Evolutionary conservation across 495 filamentous ascomycete genomes (phyloP).

Genomic region (Aspergillus hancockii): DNA sequence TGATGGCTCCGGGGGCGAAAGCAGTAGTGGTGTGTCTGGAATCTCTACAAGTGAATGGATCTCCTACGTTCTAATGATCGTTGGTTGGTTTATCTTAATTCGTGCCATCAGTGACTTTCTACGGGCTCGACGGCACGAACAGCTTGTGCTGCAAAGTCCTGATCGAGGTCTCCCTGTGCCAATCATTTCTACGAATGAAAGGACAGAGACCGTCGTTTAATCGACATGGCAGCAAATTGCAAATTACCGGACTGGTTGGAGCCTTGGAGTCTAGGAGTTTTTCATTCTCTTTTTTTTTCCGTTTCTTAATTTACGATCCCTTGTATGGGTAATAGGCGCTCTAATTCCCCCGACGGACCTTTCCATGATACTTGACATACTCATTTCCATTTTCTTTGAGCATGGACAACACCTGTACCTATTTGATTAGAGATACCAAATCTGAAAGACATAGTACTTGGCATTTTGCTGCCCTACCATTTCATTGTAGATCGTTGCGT

Average conservation of each 20-base stretch:
- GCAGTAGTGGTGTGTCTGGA: constrained; percentile 40
- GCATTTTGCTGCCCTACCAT: not conserved
- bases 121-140: constrained; percentile 83
- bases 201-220: constrained; percentile 79
- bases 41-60: constrained; percentile 79
- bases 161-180: constrained; percentile 85
- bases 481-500: constrained; percentile 11
- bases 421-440: constrained; percentile 37
- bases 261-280: constrained; percentile 25
- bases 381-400: constrained; percentile 17
- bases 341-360: not conserved
- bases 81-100: constrained; percentile 97
- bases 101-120: constrained; percentile 86
- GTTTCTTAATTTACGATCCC: constrained; percentile 7
- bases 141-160: constrained; percentile 89
- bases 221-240: constrained; percentile 5
- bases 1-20: constrained; percentile 41
- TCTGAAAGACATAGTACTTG: constrained; percentile 25
- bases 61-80: constrained; percentile 94
- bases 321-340: constrained; percentile 13
- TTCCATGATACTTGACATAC: constrained; percentile 10
- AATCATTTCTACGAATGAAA: constrained; percentile 86
- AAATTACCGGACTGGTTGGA: constrained; percentile 9
- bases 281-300: constrained; percentile 20
- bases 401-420: constrained; percentile 20